Base-by-base conservation (phyloP, 106 monocot species). In the Chionographis japonica region DNA sequence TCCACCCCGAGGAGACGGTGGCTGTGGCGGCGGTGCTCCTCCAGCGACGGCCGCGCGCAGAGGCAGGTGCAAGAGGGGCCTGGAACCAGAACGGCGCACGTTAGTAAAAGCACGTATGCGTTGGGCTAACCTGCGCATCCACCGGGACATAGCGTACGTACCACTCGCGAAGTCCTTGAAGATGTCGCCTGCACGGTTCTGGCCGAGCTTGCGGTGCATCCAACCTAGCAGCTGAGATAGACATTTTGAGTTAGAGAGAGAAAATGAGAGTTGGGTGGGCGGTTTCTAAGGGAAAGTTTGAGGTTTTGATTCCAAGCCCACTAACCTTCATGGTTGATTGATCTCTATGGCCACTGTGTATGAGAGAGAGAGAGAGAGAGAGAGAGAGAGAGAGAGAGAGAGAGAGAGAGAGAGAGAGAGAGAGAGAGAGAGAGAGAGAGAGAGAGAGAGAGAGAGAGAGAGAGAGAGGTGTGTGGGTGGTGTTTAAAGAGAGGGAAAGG, bases 141-240 rank as follows among this genome's bases (percentile, higher is more conserved):
- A 10, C 9, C 5, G 0, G 12, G 46, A 4, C 3, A 19, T 14
- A 36, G 56, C 42, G 15, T 7, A 9, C 18, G n/a, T 62, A 72
- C 82, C 82, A 4, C 55, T 14, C 1, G 56, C 13, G 14, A 52
- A 72, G 37, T 79, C 86, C 19, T 76, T 80, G 42, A 79, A 72
- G 3, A 68, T 74, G 27, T 81, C 85, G 27, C 27, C 27, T 46
- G 76, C 63, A 37, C 56, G 64, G 52, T 75, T 80, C 67, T 89
- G 83, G 71, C 81, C 76, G 55, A 93, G 72, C 68, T 84, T 93
- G 6, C 86, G 75, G 56, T 93, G 89, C 86, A 93, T 86, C 93
- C 93, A 93, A 68, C 81, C 86, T 0, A 89, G 77, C 11, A 93
- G 60, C 93, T 93, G 70, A 19, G 9, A 58, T 35, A 8, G 58